A percentile compares a stretch with the other conserved stretches of the same genome.
These are phyloP conservation scores for Euphorbia pulcherrima DNA, from an alignment of 345 rosid species.

Conservation along the genomic window DNA sequence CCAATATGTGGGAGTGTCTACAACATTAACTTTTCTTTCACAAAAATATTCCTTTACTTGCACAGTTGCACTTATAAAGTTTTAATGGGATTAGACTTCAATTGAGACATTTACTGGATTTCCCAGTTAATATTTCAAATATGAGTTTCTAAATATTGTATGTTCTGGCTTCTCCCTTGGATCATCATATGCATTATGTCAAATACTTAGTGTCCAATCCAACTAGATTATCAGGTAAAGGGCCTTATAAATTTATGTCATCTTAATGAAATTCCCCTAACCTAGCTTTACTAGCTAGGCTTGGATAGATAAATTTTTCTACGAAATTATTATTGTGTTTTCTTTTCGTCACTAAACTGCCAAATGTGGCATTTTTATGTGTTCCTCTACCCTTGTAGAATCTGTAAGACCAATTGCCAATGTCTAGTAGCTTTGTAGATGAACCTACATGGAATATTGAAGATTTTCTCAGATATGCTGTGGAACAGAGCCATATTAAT, in stretches of 20 bases:
- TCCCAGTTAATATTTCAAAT: neutral
- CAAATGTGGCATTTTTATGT: neutral
- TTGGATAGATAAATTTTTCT: neutral
- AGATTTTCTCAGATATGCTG: neutral
- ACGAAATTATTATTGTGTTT: neutral
- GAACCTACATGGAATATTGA: neutral
- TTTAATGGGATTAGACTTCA: neutral
- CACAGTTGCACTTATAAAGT: neutral
- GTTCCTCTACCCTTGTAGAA: neutral
- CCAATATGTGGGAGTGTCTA: neutral
- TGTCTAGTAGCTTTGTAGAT: neutral
- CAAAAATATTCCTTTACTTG: neutral
- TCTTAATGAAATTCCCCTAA: neutral
- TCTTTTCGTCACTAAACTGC: neutral
- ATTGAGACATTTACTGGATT: constrained; percentile 1
- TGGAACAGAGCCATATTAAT: neutral
- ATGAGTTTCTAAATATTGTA: neutral
- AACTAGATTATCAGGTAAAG: neutral
- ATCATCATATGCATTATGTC: neutral
- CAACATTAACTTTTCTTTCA: neutral
- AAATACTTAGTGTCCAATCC: neutral
- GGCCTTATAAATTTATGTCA: neutral
- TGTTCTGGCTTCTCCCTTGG: neutral
- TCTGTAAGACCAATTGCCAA: neutral
- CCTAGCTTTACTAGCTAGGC: neutral